Conservation (phyloP, 257 asterid species). For the Solanum stenotomum region DNA sequence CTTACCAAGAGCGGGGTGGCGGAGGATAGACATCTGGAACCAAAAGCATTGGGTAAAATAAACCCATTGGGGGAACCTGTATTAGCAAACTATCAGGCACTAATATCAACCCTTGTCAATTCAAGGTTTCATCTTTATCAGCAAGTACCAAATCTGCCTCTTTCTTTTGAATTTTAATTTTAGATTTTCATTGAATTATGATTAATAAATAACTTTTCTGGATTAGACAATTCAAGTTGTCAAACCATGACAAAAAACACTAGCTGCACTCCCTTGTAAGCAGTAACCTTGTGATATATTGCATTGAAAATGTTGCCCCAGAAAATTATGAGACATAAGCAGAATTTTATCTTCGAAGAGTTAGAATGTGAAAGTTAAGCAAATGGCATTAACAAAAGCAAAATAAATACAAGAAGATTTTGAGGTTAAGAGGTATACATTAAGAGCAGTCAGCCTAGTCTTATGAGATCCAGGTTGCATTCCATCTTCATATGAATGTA, state of each 20-base stretch:
- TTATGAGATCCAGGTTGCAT: constrained; percentile 73
- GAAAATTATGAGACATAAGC: background rate
- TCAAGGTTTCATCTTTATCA: background rate
- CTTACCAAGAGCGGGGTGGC: constrained; percentile 79
- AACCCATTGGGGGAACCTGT: constrained; percentile 99
- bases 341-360: background rate
- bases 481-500: constrained; percentile 93
- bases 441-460: constrained; percentile 83
- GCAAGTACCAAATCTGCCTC: background rate
- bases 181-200: background rate
- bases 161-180: background rate
- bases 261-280: background rate
- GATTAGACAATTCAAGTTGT: background rate
- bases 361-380: background rate
- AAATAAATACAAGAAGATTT: background rate
- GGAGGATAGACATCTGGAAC: constrained; percentile 95
- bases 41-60: constrained; percentile 83
- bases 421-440: constrained; percentile 39
- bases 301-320: background rate
- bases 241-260: background rate
- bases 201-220: background rate
- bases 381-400: background rate
- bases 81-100: constrained; percentile 14
- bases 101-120: background rate
- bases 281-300: background rate